A percentile compares a stretch with the other conserved stretches of the same genome.
Evolutionary conservation across 495 filamentous ascomycete genomes (phyloP).

Genomic region (Cercophora samala): DNA sequence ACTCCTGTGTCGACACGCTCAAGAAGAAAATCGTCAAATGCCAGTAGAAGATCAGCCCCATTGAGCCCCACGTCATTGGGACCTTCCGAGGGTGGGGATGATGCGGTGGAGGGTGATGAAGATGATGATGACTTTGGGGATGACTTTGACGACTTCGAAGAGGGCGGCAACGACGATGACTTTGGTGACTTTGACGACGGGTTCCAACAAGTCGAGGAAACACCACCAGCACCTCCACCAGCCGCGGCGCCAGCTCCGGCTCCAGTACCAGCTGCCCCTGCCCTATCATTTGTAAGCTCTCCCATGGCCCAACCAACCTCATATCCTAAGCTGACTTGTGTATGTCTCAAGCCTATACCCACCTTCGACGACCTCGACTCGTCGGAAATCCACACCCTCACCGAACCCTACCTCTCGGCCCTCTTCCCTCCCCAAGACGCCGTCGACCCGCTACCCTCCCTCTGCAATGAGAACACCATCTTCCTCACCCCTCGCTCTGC

Average conservation of each 20-base stretch:
- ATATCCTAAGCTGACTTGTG: slow-evolving; percentile 11
- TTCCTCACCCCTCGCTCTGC: slow-evolving; percentile 70
- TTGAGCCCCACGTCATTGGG: slow-evolving; percentile 18
- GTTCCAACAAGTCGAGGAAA: slow-evolving; percentile 62
- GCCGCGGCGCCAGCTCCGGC: slow-evolving; percentile 21
- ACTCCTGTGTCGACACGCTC: slow-evolving; percentile 25
- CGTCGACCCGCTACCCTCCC: slow-evolving; percentile 44
- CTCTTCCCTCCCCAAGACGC: slow-evolving; percentile 56
- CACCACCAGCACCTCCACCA: slow-evolving; percentile 41
- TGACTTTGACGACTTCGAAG: slow-evolving; percentile 96
- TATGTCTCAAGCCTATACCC: slow-evolving; percentile 57
- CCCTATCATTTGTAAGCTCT: slow-evolving; percentile 44
- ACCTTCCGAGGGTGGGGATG: background rate
- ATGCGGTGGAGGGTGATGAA: slow-evolving; percentile 33
- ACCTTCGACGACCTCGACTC: slow-evolving; percentile 63
- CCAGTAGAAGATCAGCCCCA: slow-evolving; percentile 16
- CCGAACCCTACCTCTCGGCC: slow-evolving; percentile 52
- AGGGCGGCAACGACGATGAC: slow-evolving; percentile 69
- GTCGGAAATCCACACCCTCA: slow-evolving; percentile 49
- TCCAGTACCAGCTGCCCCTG: slow-evolving; percentile 44
- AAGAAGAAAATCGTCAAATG: slow-evolving; percentile 39
- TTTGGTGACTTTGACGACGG: slow-evolving; percentile 74
- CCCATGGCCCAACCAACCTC: background rate
- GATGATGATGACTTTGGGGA: slow-evolving; percentile 63
- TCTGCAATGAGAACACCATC: slow-evolving; percentile 51